A percentile compares a stretch with the other conserved stretches of the same genome.
Conservation (phyloP, 345 rosid genomes). For the Geranium brycei region DNA sequence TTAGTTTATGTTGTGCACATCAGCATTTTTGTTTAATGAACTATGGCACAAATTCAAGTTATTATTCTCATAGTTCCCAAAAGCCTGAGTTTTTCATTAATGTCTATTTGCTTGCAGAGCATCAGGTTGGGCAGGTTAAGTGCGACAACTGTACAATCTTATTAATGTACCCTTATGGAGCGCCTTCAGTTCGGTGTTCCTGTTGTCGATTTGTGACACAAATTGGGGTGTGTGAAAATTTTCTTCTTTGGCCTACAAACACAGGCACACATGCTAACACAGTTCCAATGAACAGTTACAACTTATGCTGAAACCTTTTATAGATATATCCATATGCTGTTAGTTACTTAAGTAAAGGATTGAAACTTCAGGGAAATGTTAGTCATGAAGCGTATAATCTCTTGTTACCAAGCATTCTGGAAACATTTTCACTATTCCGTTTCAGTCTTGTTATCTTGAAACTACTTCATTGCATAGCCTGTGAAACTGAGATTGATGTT, state of each 20-base stretch:
- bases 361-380: background rate
- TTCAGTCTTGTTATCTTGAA: background rate
- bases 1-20: background rate
- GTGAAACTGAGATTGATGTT: background rate
- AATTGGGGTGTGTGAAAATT: constrained; percentile 43
- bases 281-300: too few species aligned
- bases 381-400: background rate
- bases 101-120: constrained; percentile 33
- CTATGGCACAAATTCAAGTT: background rate
- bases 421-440: background rate
- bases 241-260: background rate
- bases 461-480: background rate
- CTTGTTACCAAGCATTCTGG: background rate
- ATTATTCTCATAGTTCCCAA: background rate
- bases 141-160: constrained; percentile 47
- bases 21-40: background rate
- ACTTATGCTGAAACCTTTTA: too few species aligned
- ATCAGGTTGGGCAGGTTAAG: constrained; percentile 60
- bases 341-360: background rate
- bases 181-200: constrained; percentile 71
- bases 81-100: background rate
- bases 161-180: constrained; percentile 76
- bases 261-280: background rate
- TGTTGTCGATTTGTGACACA: constrained; percentile 61
- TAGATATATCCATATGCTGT: background rate